Evolutionary conservation across 805 yeast genomes (phyloP), one percentile per base, ranked within the genome.

Genomic region (Aciculoconidium aculeatum): DNA sequence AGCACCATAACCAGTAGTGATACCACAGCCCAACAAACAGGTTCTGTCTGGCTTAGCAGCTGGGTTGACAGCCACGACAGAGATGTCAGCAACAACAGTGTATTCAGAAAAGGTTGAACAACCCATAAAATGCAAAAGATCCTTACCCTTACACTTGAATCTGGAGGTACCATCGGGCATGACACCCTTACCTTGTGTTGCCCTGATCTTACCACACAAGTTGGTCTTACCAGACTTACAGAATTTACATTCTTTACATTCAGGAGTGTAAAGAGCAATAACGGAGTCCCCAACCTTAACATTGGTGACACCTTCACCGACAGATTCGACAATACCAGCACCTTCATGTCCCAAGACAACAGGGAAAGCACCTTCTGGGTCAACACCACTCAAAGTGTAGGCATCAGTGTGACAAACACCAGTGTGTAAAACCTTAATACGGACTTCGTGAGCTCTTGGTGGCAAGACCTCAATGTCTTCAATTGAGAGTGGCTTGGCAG

Each of bases 341-440:
- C 96, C 96, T 62, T 92, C 99, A 62, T 92, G 99, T 39, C 99
- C 99, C 49, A 94, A 70, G 37, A 92, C 65, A 11, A 78, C 80
- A 11, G 97, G 97, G 74, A 87, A 87, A 9, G 80, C 83, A 47
- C 97, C 98, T 65, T 92, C 98, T 32, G 97, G 92, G 59, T 92
- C 99, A 34, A 67, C 72, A 36, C 98, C 99, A 27, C 94, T 80
- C 43, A 92, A 70, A 7, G 97, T 90, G 70, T 81, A 92, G 21
- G 96, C 96, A 57, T 92, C 99, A 19, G 99, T 92, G 67, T 92
- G 98, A 61, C 99, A 92, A 21, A 92, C 95, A 55, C 96, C 98
- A 17, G 96, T 83, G 65, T 82, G 72, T 29, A 68, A 69, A 34
- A 92, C 64, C 61, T 86, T 82, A 57, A 92, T 83, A 60, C 99